These are phyloP conservation scores for Puccinia novopanici DNA, from an alignment of 1,284 basidiomycete species.

Conservation along the genomic window DNA sequence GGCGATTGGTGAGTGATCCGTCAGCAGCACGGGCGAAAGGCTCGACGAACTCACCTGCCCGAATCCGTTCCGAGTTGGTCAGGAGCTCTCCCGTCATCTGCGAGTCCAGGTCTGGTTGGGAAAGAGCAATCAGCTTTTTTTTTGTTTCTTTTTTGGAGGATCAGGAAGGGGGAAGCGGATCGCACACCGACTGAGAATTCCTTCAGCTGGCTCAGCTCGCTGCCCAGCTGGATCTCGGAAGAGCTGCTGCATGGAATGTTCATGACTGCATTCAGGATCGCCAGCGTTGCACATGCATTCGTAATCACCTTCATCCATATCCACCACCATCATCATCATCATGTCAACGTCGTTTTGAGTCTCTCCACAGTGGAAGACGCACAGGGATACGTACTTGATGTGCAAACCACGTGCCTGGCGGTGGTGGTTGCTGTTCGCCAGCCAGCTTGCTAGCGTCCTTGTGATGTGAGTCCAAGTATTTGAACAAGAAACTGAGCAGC, in stretches of 20 bases:
- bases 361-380: neutral
- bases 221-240: conserved; percentile 15
- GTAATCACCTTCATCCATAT: conserved; percentile 69
- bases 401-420: conserved; percentile 36
- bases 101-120: conserved; percentile 54
- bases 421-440: conserved; percentile 17
- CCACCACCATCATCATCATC: neutral
- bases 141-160: neutral
- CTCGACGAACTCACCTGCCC: conserved; percentile 53
- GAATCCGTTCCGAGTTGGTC: conserved; percentile 70
- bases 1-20: neutral
- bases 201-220: conserved; percentile 71
- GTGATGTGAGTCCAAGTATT: conserved; percentile 35
- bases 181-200: conserved; percentile 69
- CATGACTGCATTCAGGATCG: conserved; percentile 87
- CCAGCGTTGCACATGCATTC: conserved; percentile 73
- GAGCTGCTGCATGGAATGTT: conserved; percentile 61
- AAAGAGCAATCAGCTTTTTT: neutral
- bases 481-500: conserved; percentile 29
- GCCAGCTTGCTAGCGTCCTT: conserved; percentile 10
- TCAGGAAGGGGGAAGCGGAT: neutral
- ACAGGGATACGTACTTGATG: conserved; percentile 10
- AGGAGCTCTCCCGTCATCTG: conserved; percentile 76
- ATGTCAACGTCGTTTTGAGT: neutral
- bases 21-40: neutral